Evolutionary conservation across 2,329 filamentous ascomycete genomes (phyloP), one percentile per base, ranked within the genome.

Genomic region (Ceratocystis lukuohia): DNA sequence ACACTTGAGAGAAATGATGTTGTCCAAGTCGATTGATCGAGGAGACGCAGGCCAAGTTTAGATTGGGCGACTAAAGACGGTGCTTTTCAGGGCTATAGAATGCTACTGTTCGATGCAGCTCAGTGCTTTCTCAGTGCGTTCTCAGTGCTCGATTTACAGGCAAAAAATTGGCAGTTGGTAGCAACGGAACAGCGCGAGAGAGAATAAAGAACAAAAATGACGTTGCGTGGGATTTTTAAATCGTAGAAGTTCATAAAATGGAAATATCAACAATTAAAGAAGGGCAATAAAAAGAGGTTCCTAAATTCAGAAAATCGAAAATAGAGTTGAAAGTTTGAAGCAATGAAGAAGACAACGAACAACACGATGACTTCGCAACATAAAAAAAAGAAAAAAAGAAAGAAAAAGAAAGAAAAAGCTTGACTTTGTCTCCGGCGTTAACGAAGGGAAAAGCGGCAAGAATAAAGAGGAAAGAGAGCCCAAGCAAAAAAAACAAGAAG

Each of bases 221-320:
- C 53, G 53, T 57, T 57, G 25, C 53, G 53, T 57, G 25, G 53
- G 53, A 28, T 57, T 57, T 57, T 28, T 28, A 28, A 57, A 57
- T 57, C 53, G 53, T 57, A 28, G 53, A 25, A 10, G 53, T 57
- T 57, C 53, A 8, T 57, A 57, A 57, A 33, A 45, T 44, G 59
- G 8, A 44, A 62, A 57, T 57, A 57, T 57, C 28, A 17, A 33
- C 53, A 57, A 57, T 57, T 57, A 33, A 57, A 33, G 30, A 62
- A 44, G 30, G 59, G 8, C 33, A 45, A 62, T 22, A 62, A 57
- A 57, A 28, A 30, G 20, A 53, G n/a, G 4, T 62, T 69, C 68
- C 66, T 33, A 68, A 67, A 66, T 69, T 72, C 69, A 68, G 64
- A 57, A 67, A 67, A 68, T 69, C 28, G 56, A 65, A 62, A 69